Evolutionary conservation across 139 green algal species (phyloP).

Genomic region (Dunaliella primolecta): DNA sequence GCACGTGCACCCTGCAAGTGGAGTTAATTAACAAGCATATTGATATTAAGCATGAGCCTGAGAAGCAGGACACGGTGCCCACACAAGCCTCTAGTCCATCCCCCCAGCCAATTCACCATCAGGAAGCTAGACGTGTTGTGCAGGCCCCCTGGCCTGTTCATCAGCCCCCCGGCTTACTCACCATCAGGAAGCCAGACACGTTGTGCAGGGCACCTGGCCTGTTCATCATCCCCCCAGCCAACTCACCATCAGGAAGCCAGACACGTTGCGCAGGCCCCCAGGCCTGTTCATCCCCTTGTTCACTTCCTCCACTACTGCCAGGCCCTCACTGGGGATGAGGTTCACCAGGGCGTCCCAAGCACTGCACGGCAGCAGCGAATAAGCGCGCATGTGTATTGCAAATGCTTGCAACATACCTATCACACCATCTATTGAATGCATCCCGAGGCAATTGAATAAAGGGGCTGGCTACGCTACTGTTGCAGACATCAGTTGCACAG

Average conservation of each 20-base stretch:
- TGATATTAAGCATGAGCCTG: background rate
- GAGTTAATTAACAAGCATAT: background rate
- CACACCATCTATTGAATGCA: too few relatives aligned
- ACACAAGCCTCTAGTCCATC: too few relatives aligned
- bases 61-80: too few relatives aligned
- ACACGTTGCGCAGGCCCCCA: slow-evolving; percentile 38
- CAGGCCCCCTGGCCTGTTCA: slow-evolving; percentile 24
- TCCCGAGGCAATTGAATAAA: too few relatives aligned
- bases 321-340: slow-evolving; percentile 22
- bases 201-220: background rate
- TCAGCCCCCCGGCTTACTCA: too few relatives aligned
- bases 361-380: background rate
- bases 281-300: slow-evolving; percentile 26
- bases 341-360: slow-evolving; percentile 33
- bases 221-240: background rate
- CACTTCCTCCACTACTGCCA: slow-evolving; percentile 36
- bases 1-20: background rate
- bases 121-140: slow-evolving; percentile 49
- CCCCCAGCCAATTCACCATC: slow-evolving; percentile 29
- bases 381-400: too few relatives aligned
- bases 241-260: slow-evolving; percentile 51
- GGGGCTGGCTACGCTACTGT: too few relatives aligned
- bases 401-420: too few relatives aligned
- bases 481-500: too few relatives aligned
- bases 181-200: background rate